phyloP scores from a whole-genome alignment of 208 protist genomes.

The Entamoeba invadens region DNA sequence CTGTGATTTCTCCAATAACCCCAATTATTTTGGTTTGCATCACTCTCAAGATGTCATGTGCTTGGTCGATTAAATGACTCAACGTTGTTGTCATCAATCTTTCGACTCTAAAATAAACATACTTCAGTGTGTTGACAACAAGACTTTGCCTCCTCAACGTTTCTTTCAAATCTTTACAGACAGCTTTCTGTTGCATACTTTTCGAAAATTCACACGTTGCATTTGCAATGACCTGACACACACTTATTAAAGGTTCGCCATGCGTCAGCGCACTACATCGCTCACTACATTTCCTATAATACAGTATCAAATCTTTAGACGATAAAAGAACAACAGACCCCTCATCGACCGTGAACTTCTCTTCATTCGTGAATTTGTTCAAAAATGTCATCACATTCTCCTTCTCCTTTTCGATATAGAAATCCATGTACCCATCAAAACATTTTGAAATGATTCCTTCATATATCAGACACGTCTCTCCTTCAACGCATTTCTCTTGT shows the following conservation, averaged over 20 bases:
- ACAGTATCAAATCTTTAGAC: background rate
- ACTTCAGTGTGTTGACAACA: background rate
- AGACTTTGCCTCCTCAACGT: background rate
- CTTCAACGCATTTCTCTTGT: no score
- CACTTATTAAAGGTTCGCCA: background rate
- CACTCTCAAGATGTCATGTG: background rate
- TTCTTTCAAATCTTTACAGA: background rate
- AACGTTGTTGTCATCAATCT: background rate
- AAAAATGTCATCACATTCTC: background rate
- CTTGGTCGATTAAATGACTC: background rate
- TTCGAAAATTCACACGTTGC: background rate
- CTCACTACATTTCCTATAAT: background rate
- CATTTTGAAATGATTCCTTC: background rate
- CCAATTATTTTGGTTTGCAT: background rate
- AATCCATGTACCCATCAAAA: background rate
- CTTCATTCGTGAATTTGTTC: background rate
- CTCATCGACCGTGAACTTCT: background rate
- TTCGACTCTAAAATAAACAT: background rate
- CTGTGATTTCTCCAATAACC: background rate
- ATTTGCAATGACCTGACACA: background rate
- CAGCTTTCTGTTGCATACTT: background rate
- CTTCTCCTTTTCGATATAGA: background rate
- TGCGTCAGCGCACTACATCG: background rate
- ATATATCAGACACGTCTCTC: background rate
- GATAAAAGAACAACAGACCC: background rate